Percentiles rank a stretch among this genome's conserved stretches.
phyloP scores from a whole-genome alignment of 805 yeast genomes.

The Saccharomycopsis schoenii region DNA sequence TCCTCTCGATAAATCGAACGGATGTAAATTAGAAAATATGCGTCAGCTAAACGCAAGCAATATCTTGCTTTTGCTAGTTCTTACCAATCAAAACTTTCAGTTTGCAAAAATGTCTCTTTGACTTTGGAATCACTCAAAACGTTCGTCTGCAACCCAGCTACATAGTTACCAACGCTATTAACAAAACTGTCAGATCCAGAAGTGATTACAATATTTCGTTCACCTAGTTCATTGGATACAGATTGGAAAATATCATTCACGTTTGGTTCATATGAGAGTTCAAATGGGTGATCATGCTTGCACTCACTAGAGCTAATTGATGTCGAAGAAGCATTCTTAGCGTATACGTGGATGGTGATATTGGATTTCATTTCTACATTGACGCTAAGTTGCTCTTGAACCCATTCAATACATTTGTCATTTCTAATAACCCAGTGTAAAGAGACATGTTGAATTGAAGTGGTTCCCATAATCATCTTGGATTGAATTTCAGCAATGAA shows the following conservation, averaged over 20 bases:
- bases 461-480: constrained; percentile 12
- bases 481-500: constrained; percentile 26
- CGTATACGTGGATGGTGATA: not conserved
- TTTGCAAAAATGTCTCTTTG: constrained; percentile 40
- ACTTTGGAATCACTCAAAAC: constrained; percentile 22
- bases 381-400: constrained; percentile 27
- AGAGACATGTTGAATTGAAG: constrained; percentile 25
- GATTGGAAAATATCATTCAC: constrained; percentile 2
- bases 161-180: constrained; percentile 29
- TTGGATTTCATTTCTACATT: not conserved
- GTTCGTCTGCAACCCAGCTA: constrained; percentile 32
- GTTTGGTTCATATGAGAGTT: not conserved
- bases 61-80: too few species aligned
- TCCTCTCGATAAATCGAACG: too few species aligned
- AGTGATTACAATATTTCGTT: constrained; percentile 33
- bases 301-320: not conserved
- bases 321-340: not conserved
- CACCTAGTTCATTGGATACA: constrained; percentile 2
- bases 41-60: too few species aligned
- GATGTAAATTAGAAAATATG: too few species aligned
- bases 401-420: constrained; percentile 31
- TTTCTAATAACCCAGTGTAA: constrained; percentile 37
- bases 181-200: constrained; percentile 39
- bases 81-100: constrained; percentile 41
- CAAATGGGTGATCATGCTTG: not conserved